Evolutionary conservation across 106 monocot genomes (phyloP).

Genomic region (Platanthera guangdongensis): DNA sequence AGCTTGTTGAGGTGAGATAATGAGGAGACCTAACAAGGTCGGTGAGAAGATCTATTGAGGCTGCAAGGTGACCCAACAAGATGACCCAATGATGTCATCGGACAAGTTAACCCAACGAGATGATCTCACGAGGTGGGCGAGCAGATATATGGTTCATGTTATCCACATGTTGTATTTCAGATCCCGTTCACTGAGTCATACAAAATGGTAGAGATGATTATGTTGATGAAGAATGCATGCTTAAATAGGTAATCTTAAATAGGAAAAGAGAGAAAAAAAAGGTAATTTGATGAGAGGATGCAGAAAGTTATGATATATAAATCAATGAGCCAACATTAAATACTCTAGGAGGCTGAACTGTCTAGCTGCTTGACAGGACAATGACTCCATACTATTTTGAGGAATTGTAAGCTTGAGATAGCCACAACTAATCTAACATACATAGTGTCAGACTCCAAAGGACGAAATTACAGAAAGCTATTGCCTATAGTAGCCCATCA

Average conservation of each 20-base stretch:
- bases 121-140: too few relatives aligned
- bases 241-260: not conserved
- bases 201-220: not conserved
- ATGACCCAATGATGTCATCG: too few relatives aligned
- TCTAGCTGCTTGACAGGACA: not conserved
- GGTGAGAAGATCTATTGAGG: too few relatives aligned
- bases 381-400: not conserved
- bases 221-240: not conserved
- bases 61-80: too few relatives aligned
- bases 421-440: not conserved
- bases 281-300: not conserved
- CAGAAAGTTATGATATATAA: not conserved
- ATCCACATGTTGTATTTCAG: too few relatives aligned
- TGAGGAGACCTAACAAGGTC: too few relatives aligned
- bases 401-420: not conserved
- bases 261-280: not conserved
- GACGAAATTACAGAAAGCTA: not conserved
- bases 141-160: too few relatives aligned
- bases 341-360: not conserved
- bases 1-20: too few relatives aligned
- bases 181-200: too few relatives aligned
- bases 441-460: not conserved
- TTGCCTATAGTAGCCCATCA: not conserved
- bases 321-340: not conserved
- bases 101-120: too few relatives aligned